These are phyloP conservation scores for Chenopodium suecicum DNA, from an alignment of 148 eudicot species.

Conservation along the genomic window DNA sequence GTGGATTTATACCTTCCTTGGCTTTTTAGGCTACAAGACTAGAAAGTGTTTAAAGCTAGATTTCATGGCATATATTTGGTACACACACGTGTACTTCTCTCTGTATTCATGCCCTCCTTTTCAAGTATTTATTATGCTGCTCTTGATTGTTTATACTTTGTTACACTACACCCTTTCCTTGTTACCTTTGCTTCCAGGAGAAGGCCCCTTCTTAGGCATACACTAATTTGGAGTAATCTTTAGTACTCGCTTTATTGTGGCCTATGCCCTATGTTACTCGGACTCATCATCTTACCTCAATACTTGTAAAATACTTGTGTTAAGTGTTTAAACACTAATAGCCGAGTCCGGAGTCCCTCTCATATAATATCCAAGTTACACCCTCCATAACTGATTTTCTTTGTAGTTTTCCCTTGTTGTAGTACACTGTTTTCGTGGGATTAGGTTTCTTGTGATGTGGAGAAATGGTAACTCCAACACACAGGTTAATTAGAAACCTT, in stretches of 20 bases:
- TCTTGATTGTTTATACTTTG: not conserved
- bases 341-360: not conserved
- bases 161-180: not conserved
- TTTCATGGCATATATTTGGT: conserved; percentile 13
- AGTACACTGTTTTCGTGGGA: not conserved
- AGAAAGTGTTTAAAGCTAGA: conserved; percentile 15
- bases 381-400: too few relatives aligned
- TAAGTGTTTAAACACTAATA: not conserved
- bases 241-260: too few relatives aligned
- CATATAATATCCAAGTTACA: too few relatives aligned
- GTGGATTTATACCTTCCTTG: conserved; percentile 25
- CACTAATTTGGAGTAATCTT: too few relatives aligned
- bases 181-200: not conserved
- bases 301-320: too few relatives aligned
- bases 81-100: conserved; percentile 30
- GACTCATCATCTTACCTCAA: not conserved
- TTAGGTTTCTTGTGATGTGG: conserved; percentile 4
- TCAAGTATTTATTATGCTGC: conserved; percentile 16
- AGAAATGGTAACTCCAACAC: not conserved
- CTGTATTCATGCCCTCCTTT: not conserved
- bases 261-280: too few relatives aligned
- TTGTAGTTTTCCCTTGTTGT: not conserved
- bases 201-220: not conserved
- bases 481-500: not conserved
- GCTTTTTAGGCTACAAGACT: not conserved